phyloP scores from a whole-genome alignment of 306 rosid genomes.

The Rosa chinensis region DNA sequence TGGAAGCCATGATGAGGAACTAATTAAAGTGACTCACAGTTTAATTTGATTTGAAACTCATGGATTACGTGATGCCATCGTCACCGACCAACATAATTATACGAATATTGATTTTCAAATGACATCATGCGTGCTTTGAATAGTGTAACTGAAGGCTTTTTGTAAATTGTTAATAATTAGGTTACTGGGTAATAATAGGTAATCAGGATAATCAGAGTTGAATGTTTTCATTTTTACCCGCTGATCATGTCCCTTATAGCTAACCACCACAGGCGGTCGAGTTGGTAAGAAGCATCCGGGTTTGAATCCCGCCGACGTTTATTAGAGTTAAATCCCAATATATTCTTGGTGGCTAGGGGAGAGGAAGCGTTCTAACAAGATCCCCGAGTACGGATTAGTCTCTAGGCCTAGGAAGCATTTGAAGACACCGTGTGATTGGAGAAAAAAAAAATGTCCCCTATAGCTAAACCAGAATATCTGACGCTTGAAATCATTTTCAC shows the following conservation, averaged over 20 bases:
- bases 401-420: too few relatives aligned
- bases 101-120: background rate
- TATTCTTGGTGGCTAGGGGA: too few relatives aligned
- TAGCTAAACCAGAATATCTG: background rate
- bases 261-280: too few relatives aligned
- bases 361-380: too few relatives aligned
- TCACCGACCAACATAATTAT: slow-evolving; percentile 22
- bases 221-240: slow-evolving; percentile 20
- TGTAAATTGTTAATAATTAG: background rate
- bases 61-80: slow-evolving; percentile 38
- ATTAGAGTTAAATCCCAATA: too few relatives aligned
- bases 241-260: slow-evolving; percentile 21
- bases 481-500: background rate
- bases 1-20: slow-evolving; percentile 39
- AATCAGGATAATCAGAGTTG: slow-evolving; percentile 15
- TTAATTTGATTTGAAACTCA: slow-evolving; percentile 9
- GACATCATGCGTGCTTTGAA: slow-evolving; percentile 14
- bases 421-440: too few relatives aligned
- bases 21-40: slow-evolving; percentile 2
- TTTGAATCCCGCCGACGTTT: too few relatives aligned
- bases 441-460: background rate
- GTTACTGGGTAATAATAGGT: background rate
- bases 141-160: background rate
- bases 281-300: too few relatives aligned
- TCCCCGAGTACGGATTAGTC: too few relatives aligned